Evolutionary conservation across 495 filamentous ascomycete genomes (phyloP).

Genomic region (Arthonia radiata): DNA sequence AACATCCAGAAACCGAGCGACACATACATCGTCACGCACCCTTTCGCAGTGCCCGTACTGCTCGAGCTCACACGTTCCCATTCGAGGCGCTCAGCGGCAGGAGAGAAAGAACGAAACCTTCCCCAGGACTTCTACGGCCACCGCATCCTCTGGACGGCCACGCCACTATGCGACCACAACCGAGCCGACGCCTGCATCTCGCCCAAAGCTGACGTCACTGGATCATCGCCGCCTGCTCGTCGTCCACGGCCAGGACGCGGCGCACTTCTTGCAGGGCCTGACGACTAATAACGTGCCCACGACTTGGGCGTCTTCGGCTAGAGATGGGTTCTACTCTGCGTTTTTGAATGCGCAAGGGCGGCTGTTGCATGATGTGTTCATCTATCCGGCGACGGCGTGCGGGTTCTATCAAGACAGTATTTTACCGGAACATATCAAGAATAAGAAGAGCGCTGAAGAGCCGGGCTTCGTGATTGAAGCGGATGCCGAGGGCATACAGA

Average conservation of each 20-base stretch:
- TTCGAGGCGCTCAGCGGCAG: no score
- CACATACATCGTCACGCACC: no score
- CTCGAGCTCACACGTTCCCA: no score
- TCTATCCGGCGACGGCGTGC: slow-evolving; percentile 31
- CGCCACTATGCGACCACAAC: no score
- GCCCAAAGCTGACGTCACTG: no score
- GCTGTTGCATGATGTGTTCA: slow-evolving; percentile 68
- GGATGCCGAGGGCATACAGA: slow-evolving; percentile 35
- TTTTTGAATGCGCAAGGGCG: slow-evolving; percentile 73
- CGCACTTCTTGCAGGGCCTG: slow-evolving; percentile 68
- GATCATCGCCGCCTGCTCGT: slow-evolving; percentile 58
- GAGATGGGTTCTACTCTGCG: slow-evolving; percentile 50
- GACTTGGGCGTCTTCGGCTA: no score
- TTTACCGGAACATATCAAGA: background rate
- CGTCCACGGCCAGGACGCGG: slow-evolving; percentile 50
- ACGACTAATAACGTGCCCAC: slow-evolving; percentile 46
- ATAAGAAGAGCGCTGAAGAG: slow-evolving; percentile 12
- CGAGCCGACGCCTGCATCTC: no score
- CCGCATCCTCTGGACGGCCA: no score
- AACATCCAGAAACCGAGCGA: no score
- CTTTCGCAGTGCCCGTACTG: no score
- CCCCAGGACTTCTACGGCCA: no score
- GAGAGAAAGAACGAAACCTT: no score
- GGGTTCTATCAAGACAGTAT: slow-evolving; percentile 3
- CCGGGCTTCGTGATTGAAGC: slow-evolving; percentile 57